Percentiles rank a stretch among this genome's conserved stretches.
phyloP scores from a whole-genome alignment of 176 grass and related monocot species.

The Poa pratensis region DNA sequence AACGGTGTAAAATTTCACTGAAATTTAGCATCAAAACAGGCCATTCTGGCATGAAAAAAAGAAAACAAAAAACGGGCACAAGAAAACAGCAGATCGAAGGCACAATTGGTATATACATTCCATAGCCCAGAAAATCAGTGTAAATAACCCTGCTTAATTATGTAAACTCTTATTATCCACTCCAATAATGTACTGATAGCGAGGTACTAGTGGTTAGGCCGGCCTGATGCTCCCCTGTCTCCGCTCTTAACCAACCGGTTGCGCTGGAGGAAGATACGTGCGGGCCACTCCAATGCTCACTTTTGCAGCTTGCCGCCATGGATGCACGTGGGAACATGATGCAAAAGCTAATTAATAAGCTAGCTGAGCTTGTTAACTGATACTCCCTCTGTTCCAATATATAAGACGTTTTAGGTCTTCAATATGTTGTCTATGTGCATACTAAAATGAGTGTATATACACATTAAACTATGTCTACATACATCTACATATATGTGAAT shows the following conservation, averaged over 20 bases:
- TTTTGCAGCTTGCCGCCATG: slow-evolving; percentile 35
- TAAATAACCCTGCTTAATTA: background rate
- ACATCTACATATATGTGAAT: too few species aligned
- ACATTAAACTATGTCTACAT: too few species aligned
- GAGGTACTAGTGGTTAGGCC: slow-evolving; percentile 45
- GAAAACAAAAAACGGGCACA: background rate
- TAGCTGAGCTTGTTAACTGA: slow-evolving; percentile 39
- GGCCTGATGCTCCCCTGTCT: slow-evolving; percentile 49
- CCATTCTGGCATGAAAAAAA: background rate
- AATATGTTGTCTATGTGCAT: too few species aligned
- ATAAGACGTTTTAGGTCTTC: too few species aligned
- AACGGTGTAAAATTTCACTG: too few species aligned
- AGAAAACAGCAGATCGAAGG: background rate
- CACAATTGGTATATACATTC: background rate
- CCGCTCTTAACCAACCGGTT: slow-evolving; percentile 20
- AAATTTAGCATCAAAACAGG: background rate
- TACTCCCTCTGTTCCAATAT: too few species aligned
- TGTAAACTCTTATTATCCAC: background rate
- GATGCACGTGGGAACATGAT: slow-evolving; percentile 54
- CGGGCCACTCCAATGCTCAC: slow-evolving; percentile 37
- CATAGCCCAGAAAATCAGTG: background rate
- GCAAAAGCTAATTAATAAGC: slow-evolving; percentile 39
- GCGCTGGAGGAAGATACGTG: slow-evolving; percentile 49
- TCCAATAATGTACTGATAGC: slow-evolving; percentile 30
- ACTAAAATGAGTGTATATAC: too few species aligned